Evolutionary conservation across 164 flowering plant genomes (phyloP), one percentile per base, ranked within the genome.

Genomic region (Annona cherimola): DNA sequence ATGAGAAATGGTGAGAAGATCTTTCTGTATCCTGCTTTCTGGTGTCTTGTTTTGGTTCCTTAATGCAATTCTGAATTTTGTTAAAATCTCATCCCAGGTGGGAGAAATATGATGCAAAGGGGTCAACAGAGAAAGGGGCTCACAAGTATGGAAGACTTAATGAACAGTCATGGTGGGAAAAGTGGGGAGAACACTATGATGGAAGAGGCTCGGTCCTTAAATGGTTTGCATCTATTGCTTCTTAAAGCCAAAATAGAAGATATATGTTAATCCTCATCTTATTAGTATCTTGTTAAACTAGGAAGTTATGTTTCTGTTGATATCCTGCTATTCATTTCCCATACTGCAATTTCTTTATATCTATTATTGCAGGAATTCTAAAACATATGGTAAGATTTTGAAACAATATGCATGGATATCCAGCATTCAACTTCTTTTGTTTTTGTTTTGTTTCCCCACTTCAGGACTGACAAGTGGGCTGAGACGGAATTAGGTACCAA

Each of bases 121-220:
- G 98, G 69, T 89, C 85, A 90, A 92, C 97, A 26, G 98, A 94
- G 84, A 94, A 94, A 83, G 98, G 97, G 71, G 98, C 98, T 66
- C 94, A 94, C 54, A 94, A 94, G 69, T 92, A 94, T 77, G 98
- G 98, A 45, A 86, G 90, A 81, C 77, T 92, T 74, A 91, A 94
- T 86, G 98, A 92, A 76, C 97, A 94, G 76, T 94, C 98, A 60
- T 94, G 97, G 98, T 94, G 98, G 98, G 98, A 94, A 82, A 92
- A 89, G 76, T 94, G 98, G 98, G 98, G 98, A 77, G 98, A 94
- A 80, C 84, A 89, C 76, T 94, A 86, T 79, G 98, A 94, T 78
- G 98, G 98, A 86, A 86, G 89, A 74, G 97, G 99, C 83, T 89
- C 97, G 50, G 97, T 94, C 71, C 78, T 91, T 26, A 94, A 94